Percentiles rank a stretch among this genome's conserved stretches.
Conservation (phyloP, 176 grass and related monocot genomes). For the Cenchrus purpureus region DNA sequence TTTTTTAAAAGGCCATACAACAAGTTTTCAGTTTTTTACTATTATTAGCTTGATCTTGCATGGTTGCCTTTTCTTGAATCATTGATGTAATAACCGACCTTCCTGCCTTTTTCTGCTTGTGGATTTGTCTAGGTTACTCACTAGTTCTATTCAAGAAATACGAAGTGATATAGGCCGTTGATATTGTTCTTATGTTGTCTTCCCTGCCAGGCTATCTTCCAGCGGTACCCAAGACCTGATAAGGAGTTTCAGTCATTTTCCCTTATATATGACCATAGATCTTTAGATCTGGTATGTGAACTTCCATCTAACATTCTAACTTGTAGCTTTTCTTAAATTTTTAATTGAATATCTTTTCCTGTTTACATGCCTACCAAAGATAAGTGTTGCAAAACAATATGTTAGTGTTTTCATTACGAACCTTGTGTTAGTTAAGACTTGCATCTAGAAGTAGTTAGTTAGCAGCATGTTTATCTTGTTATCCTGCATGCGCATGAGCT, state of each 20-base stretch:
- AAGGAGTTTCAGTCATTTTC: constrained; percentile 93
- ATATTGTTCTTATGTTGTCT: constrained; percentile 13
- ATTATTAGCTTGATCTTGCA: constrained; percentile 2
- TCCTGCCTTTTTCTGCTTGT: neutral
- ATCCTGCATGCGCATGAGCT: too few species aligned
- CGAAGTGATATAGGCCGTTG: neutral
- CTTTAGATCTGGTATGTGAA: constrained; percentile 76
- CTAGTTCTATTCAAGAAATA: constrained; percentile 22
- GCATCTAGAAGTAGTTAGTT: too few species aligned
- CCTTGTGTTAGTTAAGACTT: neutral
- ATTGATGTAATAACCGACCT: neutral
- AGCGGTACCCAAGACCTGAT: constrained; percentile 74
- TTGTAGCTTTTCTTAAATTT: too few species aligned
- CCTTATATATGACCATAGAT: constrained; percentile 76
- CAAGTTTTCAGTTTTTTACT: neutral
- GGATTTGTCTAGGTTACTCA: neutral
- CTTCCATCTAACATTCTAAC: constrained; percentile 6
- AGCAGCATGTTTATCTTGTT: too few species aligned
- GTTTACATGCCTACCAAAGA: neutral
- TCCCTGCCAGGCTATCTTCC: constrained; percentile 71
- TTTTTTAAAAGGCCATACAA: neutral
- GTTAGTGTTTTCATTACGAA: neutral
- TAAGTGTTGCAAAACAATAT: neutral
- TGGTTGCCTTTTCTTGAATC: neutral
- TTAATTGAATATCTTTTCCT: neutral